These are phyloP conservation scores for Hyphopichia fennica DNA, from an alignment of 1,139 yeast genomes.

Conservation along the genomic window DNA sequence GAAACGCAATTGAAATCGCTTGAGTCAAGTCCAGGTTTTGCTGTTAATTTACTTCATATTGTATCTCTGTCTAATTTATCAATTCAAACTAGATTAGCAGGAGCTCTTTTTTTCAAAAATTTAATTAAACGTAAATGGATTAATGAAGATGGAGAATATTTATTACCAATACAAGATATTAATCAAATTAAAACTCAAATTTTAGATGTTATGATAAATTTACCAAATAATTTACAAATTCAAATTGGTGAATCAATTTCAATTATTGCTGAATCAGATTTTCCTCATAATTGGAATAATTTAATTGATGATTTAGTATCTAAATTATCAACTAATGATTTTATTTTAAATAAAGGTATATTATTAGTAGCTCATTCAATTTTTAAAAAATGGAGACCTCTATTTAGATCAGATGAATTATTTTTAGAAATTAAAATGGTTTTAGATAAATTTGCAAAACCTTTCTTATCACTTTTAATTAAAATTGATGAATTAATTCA, in stretches of 20 bases:
- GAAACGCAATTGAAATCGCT: constrained; percentile 58
- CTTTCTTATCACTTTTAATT: constrained; percentile 68
- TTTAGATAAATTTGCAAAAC: constrained; percentile 78
- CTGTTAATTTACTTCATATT: constrained; percentile 71
- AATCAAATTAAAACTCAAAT: constrained; percentile 71
- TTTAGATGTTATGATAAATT: constrained; percentile 74
- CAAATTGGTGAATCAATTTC: constrained; percentile 95
- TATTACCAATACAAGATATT: constrained; percentile 63
- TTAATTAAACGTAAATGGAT: constrained; percentile 84
- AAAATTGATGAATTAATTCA: constrained; percentile 68
- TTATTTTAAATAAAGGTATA: constrained; percentile 80
- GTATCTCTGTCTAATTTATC: constrained; percentile 64
- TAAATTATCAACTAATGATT: constrained; percentile 62
- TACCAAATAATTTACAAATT: constrained; percentile 74
- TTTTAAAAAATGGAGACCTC: constrained; percentile 95
- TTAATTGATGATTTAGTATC: constrained; percentile 74
- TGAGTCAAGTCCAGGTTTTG: constrained; percentile 71
- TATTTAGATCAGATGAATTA: constrained; percentile 86
- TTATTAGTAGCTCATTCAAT: constrained; percentile 92
- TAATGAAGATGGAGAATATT: constrained; percentile 81
- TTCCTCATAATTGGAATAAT: constrained; percentile 86
- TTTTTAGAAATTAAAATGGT: constrained; percentile 87
- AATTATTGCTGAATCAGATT: constrained; percentile 92
- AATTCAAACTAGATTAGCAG: constrained; percentile 72
- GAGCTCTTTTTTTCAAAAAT: constrained; percentile 88